Conservation (phyloP, 1,284 basidiomycete species). For the Leccinum discolor region DNA sequence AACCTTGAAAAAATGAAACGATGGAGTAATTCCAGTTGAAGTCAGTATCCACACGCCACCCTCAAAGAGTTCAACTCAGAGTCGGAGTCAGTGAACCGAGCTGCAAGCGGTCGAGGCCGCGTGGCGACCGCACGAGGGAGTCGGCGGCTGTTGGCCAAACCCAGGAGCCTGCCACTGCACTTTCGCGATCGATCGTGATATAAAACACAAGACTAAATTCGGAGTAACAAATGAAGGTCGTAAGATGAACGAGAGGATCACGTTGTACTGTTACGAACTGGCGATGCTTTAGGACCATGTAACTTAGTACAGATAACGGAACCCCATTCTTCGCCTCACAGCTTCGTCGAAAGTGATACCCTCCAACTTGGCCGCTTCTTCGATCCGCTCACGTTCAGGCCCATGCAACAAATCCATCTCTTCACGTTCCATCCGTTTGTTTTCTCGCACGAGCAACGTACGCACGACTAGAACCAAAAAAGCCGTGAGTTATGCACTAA, state of each 20-base stretch:
- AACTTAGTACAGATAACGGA: conserved; percentile 23
- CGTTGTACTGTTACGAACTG: not conserved
- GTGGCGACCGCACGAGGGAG: not conserved
- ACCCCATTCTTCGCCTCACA: conserved; percentile 44
- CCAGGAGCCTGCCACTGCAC: not conserved
- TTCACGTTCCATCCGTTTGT: conserved; percentile 45
- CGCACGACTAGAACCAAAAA: conserved; percentile 40
- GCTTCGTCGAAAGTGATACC: conserved; percentile 54
- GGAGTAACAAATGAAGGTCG: not conserved
- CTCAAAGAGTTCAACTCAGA: not conserved
- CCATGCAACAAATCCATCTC: conserved; percentile 44
- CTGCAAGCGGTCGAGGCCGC: not conserved
- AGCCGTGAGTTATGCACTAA: not conserved
- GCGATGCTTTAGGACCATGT: not conserved
- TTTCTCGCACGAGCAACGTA: conserved; percentile 45
- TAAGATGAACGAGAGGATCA: not conserved
- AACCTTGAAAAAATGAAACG: not conserved
- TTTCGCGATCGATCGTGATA: not conserved
- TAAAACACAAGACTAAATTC: not conserved
- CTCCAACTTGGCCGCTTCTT: conserved; percentile 51
- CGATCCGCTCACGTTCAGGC: conserved; percentile 42
- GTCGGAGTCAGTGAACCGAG: not conserved
- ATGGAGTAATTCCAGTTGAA: not conserved
- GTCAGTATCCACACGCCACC: not conserved
- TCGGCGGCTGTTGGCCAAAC: not conserved